These are phyloP conservation scores for Zasmidium cellare DNA, from an alignment of 2,329 filamentous ascomycete genomes.

Conservation along the genomic window DNA sequence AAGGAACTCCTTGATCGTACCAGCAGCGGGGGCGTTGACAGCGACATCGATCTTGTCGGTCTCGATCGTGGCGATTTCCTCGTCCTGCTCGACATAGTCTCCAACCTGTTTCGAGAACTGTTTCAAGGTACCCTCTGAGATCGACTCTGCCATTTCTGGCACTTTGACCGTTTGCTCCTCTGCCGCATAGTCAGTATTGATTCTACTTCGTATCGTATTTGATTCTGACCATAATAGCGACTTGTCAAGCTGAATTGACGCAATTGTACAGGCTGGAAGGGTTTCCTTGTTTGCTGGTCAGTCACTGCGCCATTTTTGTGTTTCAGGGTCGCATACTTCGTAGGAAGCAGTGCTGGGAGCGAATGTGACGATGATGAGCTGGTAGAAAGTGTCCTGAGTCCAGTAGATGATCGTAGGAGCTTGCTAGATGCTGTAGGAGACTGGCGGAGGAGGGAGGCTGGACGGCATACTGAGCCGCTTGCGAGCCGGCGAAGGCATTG, in stretches of 20 bases:
- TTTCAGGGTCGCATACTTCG: conserved; percentile 18
- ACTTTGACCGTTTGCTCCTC: conserved; percentile 90
- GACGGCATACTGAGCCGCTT: conserved; percentile 23
- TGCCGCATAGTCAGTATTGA: conserved; percentile 22
- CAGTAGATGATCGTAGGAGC: conserved; percentile 23
- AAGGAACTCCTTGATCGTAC: conserved; percentile 87
- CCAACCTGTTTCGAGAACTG: conserved; percentile 92
- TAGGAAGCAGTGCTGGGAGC: conserved; percentile 18
- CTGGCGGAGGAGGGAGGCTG: conserved; percentile 30
- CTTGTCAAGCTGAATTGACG: conserved; percentile 36
- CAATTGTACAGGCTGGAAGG: conserved; percentile 26
- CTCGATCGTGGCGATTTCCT: conserved; percentile 98
- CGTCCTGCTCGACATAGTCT: conserved; percentile 91
- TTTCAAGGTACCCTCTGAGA: conserved; percentile 94
- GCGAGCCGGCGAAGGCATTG: conserved; percentile 40
- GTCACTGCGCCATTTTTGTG: conserved; percentile 12
- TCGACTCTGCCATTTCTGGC: conserved; percentile 97
- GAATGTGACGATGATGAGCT: conserved; percentile 22
- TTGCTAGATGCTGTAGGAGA: conserved; percentile 25
- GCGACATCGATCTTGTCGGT: conserved; percentile 99
- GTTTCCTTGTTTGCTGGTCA: conserved; percentile 29
- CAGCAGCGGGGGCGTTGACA: conserved; percentile 89
- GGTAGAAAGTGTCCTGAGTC: conserved; percentile 24
- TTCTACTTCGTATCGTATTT: not conserved
- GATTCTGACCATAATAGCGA: conserved; percentile 34